Percentiles rank a stretch among this genome's conserved stretches.
phyloP scores from a whole-genome alignment of 129 eudicot genomes.

The Gnaphalium uliginosum region DNA sequence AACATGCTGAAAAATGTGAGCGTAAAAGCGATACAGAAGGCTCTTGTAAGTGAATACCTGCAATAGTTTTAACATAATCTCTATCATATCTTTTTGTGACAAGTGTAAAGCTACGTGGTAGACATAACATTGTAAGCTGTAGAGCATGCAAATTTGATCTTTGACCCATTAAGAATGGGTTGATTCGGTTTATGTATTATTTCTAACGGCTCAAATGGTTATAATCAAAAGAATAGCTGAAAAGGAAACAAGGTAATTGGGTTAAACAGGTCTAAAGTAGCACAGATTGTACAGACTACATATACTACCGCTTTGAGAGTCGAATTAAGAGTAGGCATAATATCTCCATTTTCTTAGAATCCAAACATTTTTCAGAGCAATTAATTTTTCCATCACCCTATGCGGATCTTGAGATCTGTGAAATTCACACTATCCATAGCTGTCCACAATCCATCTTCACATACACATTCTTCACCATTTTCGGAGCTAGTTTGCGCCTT shows the following conservation, averaged over 20 bases:
- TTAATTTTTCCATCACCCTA: not conserved
- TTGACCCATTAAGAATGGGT: not conserved
- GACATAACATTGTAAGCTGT: not conserved
- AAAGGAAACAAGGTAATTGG: not conserved
- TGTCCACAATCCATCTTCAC: conserved; percentile 4
- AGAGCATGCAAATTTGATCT: not conserved
- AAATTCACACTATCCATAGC: not conserved
- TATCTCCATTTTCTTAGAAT: not conserved
- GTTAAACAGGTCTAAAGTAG: not conserved
- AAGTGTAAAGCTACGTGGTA: not conserved
- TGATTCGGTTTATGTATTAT: not conserved
- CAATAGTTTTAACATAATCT: conserved; percentile 3
- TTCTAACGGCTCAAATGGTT: not conserved
- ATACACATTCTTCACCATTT: not conserved
- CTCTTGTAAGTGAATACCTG: conserved; percentile 71
- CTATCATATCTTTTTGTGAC: conserved; percentile 3
- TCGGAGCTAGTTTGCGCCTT: not conserved
- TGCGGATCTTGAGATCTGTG: not conserved
- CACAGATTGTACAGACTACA: not conserved
- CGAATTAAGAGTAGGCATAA: not conserved
- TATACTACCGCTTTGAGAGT: conserved; percentile 3
- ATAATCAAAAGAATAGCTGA: not conserved
- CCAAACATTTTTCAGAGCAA: not conserved
- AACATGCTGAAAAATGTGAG: conserved; percentile 72
- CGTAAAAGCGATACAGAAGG: conserved; percentile 65